These are phyloP conservation scores for Linnemannia elongata DNA, from an alignment of 192 early-diverging fungal genomes.

Conservation along the genomic window DNA sequence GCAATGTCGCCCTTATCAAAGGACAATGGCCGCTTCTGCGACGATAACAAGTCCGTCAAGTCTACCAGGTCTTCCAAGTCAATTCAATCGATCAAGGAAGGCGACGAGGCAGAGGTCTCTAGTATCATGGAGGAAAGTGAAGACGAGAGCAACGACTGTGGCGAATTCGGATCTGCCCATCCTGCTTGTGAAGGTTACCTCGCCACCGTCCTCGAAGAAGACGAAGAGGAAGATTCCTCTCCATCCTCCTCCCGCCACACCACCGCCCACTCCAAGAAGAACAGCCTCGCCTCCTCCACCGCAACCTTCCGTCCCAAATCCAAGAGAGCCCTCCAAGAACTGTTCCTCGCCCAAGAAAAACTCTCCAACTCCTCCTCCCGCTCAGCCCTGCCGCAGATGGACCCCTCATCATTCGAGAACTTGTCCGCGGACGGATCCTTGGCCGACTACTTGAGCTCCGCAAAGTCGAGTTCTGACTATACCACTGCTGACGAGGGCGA, in stretches of 20 bases:
- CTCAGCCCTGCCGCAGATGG: background rate
- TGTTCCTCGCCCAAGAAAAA: constrained; percentile 11
- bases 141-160: background rate
- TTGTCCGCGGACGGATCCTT: background rate
- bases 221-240: constrained; percentile 6
- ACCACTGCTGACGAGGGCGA: background rate
- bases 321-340: constrained; percentile 7
- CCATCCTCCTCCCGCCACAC: background rate
- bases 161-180: background rate
- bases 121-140: background rate
- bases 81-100: background rate
- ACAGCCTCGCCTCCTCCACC: constrained; percentile 6
- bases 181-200: background rate
- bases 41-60: background rate
- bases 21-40: background rate
- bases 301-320: constrained; percentile 40
- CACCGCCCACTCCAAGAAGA: background rate
- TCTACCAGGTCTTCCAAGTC: background rate
- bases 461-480: background rate
- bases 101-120: background rate
- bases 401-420: background rate
- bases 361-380: background rate
- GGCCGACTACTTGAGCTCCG: background rate
- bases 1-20: background rate
- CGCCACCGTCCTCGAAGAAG: constrained; percentile 25